phyloP scores from a whole-genome alignment of 2,329 filamentous ascomycete species.

The Botryosphaeria dothidea region DNA sequence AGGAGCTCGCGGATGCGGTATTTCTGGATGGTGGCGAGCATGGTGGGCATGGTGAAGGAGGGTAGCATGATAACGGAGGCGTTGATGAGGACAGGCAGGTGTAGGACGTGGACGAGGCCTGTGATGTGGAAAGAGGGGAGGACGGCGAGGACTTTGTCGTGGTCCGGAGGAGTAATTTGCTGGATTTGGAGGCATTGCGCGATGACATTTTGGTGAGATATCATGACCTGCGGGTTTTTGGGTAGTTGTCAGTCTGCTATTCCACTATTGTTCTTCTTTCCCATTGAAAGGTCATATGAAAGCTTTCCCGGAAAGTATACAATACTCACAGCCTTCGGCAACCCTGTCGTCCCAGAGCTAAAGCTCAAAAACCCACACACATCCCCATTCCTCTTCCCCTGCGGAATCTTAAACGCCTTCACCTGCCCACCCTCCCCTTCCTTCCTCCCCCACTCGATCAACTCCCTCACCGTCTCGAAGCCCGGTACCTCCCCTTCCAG shows the following conservation, averaged over 20 bases:
- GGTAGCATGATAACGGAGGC: constrained; percentile 68
- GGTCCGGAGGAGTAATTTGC: constrained; percentile 51
- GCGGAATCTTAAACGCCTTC: constrained; percentile 50
- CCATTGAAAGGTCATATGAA: no score
- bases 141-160: constrained; percentile 57
- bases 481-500: constrained; percentile 55
- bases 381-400: constrained; percentile 58
- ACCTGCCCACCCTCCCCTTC: constrained; percentile 47
- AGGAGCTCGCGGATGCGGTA: constrained; percentile 59
- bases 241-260: no score
- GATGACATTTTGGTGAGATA: constrained; percentile 56
- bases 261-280: no score
- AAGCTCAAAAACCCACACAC: constrained; percentile 56
- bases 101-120: constrained; percentile 63
- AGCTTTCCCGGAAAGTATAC: no score
- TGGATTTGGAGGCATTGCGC: constrained; percentile 63
- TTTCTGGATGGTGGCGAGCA: constrained; percentile 55
- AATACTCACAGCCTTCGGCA: constrained; percentile 48
- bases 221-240: constrained; percentile 48
- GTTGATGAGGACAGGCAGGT: constrained; percentile 64
- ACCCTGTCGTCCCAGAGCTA: constrained; percentile 51
- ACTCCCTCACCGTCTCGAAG: constrained; percentile 50
- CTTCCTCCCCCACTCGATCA: constrained; percentile 46
- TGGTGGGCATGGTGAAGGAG: constrained; percentile 61
- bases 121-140: constrained; percentile 63